Evolutionary conservation across 1,284 basidiomycete genomes (phyloP).

Genomic region (Ustilago lituana): DNA sequence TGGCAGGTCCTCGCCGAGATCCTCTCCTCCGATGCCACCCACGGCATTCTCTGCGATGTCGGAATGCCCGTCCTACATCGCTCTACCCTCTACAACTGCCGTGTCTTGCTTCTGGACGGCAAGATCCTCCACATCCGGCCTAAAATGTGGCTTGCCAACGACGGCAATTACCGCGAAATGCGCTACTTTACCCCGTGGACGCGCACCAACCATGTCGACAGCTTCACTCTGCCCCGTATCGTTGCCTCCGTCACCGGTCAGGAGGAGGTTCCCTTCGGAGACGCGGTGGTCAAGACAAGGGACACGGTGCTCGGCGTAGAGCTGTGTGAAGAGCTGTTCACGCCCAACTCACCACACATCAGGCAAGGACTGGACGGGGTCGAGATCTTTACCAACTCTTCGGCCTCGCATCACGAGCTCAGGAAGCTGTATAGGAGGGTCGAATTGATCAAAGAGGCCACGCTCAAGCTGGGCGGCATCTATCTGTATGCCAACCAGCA

Average conservation of each 20-base stretch:
- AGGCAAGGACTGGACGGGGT: conserved; percentile 96
- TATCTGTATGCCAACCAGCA: conserved; percentile 99
- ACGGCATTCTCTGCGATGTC: conserved; percentile 64
- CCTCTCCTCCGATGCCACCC: conserved; percentile 48
- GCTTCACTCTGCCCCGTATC: conserved; percentile 86
- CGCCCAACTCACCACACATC: conserved; percentile 94
- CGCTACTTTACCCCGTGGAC: conserved; percentile 96
- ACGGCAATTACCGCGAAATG: conserved; percentile 96
- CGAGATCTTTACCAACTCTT: conserved; percentile 98
- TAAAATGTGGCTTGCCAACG: conserved; percentile 99
- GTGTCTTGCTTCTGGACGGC: conserved; percentile 84
- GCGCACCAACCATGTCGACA: conserved; percentile 85
- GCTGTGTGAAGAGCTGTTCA: conserved; percentile 96
- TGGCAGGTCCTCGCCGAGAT: conserved; percentile 65
- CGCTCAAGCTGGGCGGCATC: conserved; percentile 93
- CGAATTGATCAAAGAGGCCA: conserved; percentile 96
- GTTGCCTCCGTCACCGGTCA: conserved; percentile 88
- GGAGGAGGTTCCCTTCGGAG: conserved; percentile 93
- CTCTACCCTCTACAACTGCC: conserved; percentile 96
- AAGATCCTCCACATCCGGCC: conserved; percentile 92
- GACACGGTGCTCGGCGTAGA: conserved; percentile 97
- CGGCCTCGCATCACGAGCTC: conserved; percentile 95
- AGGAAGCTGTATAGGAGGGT: conserved; percentile 90
- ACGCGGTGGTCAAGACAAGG: conserved; percentile 89
- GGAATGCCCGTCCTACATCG: conserved; percentile 85